Percentiles rank a stretch among this genome's conserved stretches.
These are phyloP conservation scores for Botrytis aclada DNA, from an alignment of 2,329 filamentous ascomycete genomes.

Conservation along the genomic window DNA sequence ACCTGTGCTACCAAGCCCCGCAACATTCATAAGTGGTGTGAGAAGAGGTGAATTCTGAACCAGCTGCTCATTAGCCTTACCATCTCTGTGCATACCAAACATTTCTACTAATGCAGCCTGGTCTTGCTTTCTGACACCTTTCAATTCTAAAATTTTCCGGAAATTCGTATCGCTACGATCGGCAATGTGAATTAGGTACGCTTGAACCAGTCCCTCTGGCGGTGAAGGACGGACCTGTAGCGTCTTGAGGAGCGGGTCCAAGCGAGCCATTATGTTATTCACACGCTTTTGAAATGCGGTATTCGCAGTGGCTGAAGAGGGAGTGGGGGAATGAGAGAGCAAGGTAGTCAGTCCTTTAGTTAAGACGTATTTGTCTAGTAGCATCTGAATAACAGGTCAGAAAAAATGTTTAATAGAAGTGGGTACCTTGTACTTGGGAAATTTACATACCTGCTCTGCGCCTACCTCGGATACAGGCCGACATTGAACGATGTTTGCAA, in stretches of 20 bases:
- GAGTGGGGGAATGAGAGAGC: slow-evolving; percentile 51
- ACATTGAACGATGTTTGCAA: slow-evolving; percentile 82
- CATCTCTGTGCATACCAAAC: slow-evolving; percentile 76
- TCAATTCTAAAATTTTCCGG: slow-evolving; percentile 91
- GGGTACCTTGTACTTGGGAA: not conserved
- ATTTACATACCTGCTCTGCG: slow-evolving; percentile 70
- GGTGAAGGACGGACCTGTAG: slow-evolving; percentile 90
- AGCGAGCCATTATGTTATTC: slow-evolving; percentile 75
- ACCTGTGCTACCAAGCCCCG: slow-evolving; percentile 46
- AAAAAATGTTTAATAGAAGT: not conserved
- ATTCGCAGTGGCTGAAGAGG: slow-evolving; percentile 27
- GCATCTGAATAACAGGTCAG: slow-evolving; percentile 61
- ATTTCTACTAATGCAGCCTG: slow-evolving; percentile 81
- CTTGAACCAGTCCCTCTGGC: slow-evolving; percentile 90
- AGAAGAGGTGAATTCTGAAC: slow-evolving; percentile 68
- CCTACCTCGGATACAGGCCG: slow-evolving; percentile 89
- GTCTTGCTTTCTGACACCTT: slow-evolving; percentile 83
- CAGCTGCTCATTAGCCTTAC: slow-evolving; percentile 65
- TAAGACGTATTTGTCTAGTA: slow-evolving; percentile 89
- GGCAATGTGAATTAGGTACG: slow-evolving; percentile 94
- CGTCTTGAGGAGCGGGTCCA: slow-evolving; percentile 92
- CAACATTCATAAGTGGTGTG: slow-evolving; percentile 57
- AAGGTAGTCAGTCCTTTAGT: slow-evolving; percentile 75
- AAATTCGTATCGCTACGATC: slow-evolving; percentile 95
- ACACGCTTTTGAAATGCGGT: slow-evolving; percentile 80